These are phyloP conservation scores for Pichia rugopelliculosa DNA, from an alignment of 805 yeast species.

Conservation along the genomic window DNA sequence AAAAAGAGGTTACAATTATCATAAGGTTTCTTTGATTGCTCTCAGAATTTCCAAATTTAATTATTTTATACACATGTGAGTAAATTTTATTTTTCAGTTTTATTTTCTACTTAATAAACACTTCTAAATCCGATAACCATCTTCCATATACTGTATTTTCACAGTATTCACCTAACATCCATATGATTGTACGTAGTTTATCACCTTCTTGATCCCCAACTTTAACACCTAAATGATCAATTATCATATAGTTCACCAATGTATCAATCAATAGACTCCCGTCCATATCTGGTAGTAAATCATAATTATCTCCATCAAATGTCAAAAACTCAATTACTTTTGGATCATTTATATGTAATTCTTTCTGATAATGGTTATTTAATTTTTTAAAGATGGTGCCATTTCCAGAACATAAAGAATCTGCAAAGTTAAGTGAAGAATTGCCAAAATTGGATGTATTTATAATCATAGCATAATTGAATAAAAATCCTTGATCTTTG, in stretches of 20 bases:
- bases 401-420: neutral
- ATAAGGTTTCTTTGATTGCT: neutral
- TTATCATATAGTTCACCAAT: neutral
- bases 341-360: neutral
- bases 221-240: neutral
- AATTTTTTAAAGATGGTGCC: constrained; percentile 1
- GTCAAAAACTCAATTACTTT: neutral
- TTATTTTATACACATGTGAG: no score
- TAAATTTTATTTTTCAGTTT: no score
- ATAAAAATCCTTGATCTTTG: constrained; percentile 3
- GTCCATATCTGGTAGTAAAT: constrained; percentile 1
- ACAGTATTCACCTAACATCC: constrained; percentile 8
- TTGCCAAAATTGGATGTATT: neutral
- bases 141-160: constrained; percentile 5
- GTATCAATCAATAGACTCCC: constrained; percentile 3
- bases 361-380: constrained; percentile 5
- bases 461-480: neutral
- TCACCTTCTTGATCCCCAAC: neutral
- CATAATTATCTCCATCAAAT: neutral
- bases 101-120: constrained; percentile 2
- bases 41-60: neutral
- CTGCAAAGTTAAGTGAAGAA: neutral
- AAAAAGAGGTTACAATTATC: neutral
- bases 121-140: constrained; percentile 6
- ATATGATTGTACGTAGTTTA: neutral